These are phyloP conservation scores for Fusarium sulawesiense DNA, from an alignment of 2,329 filamentous ascomycete genomes.

Conservation along the genomic window DNA sequence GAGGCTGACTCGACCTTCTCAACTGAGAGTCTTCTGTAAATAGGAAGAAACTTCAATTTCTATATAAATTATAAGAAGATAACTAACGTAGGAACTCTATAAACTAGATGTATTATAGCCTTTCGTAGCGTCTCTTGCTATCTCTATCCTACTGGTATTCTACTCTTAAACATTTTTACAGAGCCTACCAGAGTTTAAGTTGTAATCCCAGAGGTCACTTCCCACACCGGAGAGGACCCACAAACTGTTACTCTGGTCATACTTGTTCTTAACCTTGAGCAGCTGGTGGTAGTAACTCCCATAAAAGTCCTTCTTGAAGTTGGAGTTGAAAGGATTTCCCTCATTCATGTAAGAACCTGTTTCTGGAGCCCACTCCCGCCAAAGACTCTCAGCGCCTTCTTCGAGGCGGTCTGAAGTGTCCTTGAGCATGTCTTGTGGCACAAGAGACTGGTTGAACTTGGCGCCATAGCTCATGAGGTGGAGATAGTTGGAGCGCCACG, in stretches of 20 bases:
- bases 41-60: too few species aligned
- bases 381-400: neutral
- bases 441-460: neutral
- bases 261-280: neutral
- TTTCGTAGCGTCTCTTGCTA: too few species aligned
- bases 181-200: neutral
- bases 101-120: too few species aligned
- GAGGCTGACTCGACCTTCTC: too few species aligned
- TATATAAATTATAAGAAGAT: too few species aligned
- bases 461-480: neutral
- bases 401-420: neutral
- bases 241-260: neutral
- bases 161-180: neutral
- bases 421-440: neutral
- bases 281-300: neutral
- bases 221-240: neutral
- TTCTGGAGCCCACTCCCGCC: neutral
- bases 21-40: too few species aligned
- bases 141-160: too few species aligned
- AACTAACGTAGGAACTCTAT: too few species aligned
- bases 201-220: neutral
- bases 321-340: neutral
- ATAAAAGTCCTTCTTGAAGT: slow-evolving; percentile 1
- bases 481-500: neutral
- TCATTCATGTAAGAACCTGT: neutral